Percentiles rank a stretch among this genome's conserved stretches.
These are phyloP conservation scores for Ceratocystis smalleyi DNA, from an alignment of 2,329 filamentous ascomycete genomes.

Conservation along the genomic window DNA sequence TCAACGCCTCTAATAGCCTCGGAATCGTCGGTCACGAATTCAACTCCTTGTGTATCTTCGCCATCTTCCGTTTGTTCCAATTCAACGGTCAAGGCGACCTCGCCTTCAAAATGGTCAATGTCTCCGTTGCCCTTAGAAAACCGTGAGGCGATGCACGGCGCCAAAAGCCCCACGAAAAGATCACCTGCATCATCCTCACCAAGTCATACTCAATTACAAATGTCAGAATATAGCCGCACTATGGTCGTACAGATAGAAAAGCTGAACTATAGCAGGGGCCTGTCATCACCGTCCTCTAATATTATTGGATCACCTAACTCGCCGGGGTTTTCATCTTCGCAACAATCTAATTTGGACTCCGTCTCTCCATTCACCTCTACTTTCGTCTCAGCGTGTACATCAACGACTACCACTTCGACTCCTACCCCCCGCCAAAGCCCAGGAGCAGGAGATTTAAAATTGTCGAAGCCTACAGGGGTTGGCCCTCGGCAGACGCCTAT, in stretches of 20 bases:
- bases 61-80: constrained; percentile 14
- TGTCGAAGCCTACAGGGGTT: constrained; percentile 4
- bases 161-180: neutral
- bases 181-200: neutral
- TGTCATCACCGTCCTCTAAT: constrained; percentile 1
- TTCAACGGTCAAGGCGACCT: constrained; percentile 14
- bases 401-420: constrained; percentile 2
- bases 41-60: constrained; percentile 12
- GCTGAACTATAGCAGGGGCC: neutral
- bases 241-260: constrained; percentile 14
- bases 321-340: neutral
- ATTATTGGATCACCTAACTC: neutral
- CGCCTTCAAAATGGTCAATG: constrained; percentile 8
- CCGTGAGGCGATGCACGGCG: neutral
- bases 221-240: constrained; percentile 16
- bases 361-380: constrained; percentile 1
- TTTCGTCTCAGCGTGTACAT: neutral
- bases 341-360: neutral
- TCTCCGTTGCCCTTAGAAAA: neutral
- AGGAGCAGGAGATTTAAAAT: neutral
- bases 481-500: constrained; percentile 1
- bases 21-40: constrained; percentile 3
- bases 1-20: constrained; percentile 4
- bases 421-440: neutral
- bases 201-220: constrained; percentile 2